Conservation (phyloP, 106 monocot species). For the Xerophyta viscosa region DNA sequence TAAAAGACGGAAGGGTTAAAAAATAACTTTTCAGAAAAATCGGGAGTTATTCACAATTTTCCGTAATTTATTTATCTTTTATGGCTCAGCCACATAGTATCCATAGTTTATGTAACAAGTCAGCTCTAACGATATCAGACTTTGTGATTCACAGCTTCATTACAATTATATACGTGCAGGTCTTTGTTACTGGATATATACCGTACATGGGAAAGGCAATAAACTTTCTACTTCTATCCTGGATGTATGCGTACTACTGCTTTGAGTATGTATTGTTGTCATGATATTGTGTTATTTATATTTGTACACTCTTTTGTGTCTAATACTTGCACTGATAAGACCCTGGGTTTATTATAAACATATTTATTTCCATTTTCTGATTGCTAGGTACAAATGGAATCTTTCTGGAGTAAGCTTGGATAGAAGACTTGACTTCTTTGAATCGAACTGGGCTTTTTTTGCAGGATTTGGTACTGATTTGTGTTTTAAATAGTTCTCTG, state of each 20-base stretch:
- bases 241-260: constrained; percentile 97
- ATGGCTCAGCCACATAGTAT: too few species aligned
- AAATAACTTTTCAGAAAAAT: too few species aligned
- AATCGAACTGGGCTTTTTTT: constrained; percentile 97
- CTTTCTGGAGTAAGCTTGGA: constrained; percentile 65
- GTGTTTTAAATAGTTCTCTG: neutral
- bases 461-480: constrained; percentile 80
- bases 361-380: constrained; percentile 4
- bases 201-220: constrained; percentile 71
- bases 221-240: constrained; percentile 87
- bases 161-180: constrained; percentile 31
- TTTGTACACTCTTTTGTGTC: too few species aligned
- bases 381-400: constrained; percentile 95
- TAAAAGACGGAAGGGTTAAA: too few species aligned
- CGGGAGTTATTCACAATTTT: too few species aligned
- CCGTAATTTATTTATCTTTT: too few species aligned
- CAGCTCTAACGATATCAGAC: too few species aligned
- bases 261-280: constrained; percentile 65
- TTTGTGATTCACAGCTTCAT: neutral
- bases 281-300: too few species aligned
- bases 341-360: too few species aligned
- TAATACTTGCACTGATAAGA: too few species aligned
- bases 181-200: constrained; percentile 59
- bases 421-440: constrained; percentile 80
- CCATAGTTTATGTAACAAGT: too few species aligned